Percentiles rank a stretch among this genome's conserved stretches.
phyloP scores from a whole-genome alignment of 2,329 filamentous ascomycete genomes.

The Aureobasidium sp. region DNA sequence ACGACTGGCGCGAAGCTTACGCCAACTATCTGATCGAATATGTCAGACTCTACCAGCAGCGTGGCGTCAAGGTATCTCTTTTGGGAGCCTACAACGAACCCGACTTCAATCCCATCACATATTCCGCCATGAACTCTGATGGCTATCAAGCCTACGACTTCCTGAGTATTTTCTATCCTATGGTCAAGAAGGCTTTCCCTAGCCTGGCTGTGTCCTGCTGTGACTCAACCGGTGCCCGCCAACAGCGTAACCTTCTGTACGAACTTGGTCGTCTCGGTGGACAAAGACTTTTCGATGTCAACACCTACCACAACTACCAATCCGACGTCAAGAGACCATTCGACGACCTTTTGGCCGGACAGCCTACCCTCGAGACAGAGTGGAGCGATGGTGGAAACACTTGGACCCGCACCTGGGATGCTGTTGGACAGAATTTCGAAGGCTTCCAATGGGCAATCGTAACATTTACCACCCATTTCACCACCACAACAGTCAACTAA shows the following conservation, averaged over 20 bases:
- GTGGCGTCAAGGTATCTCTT: slow-evolving; percentile 32
- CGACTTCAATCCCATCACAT: slow-evolving; percentile 18
- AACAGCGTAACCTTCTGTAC: slow-evolving; percentile 16
- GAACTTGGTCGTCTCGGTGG: slow-evolving; percentile 14
- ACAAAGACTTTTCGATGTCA: slow-evolving; percentile 15
- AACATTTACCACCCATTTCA: no score
- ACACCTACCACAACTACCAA: slow-evolving; percentile 20
- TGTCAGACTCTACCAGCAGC: slow-evolving; percentile 37
- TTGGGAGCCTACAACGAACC: slow-evolving; percentile 17
- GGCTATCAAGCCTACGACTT: slow-evolving; percentile 19
- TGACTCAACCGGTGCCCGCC: slow-evolving; percentile 17
- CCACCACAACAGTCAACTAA: no score
- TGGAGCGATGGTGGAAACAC: slow-evolving; percentile 14
- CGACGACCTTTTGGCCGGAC: slow-evolving; percentile 12
- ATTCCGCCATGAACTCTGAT: slow-evolving; percentile 18
- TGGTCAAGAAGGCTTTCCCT: slow-evolving; percentile 18
- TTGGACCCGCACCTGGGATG: slow-evolving; percentile 17
- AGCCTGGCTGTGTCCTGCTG: slow-evolving; percentile 16
- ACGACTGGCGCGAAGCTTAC: slow-evolving; percentile 38
- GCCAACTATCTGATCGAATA: slow-evolving; percentile 42
- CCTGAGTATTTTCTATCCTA: slow-evolving; percentile 16
- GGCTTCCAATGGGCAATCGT: slow-evolving; percentile 20
- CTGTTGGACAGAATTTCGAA: slow-evolving; percentile 13
- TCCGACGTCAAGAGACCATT: slow-evolving; percentile 16
- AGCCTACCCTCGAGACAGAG: slow-evolving; percentile 18